Conservation (phyloP, 208 protist genomes). For the Acanthamoeba healyi region DNA sequence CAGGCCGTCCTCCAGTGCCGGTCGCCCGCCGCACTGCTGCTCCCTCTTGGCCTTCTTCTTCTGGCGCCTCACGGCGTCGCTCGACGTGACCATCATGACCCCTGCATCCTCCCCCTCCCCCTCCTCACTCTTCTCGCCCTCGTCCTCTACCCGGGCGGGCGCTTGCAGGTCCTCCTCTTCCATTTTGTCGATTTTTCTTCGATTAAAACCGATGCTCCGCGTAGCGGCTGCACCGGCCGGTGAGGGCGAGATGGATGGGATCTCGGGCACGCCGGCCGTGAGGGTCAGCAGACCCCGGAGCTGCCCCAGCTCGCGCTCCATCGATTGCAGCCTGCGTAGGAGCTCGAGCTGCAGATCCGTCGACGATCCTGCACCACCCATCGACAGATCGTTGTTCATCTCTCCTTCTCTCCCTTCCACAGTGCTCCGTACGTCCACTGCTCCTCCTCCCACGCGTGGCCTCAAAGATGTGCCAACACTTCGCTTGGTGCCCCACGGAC, state of each 20-base stretch:
- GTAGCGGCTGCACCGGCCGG: too few species aligned
- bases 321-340: neutral
- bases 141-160: too few species aligned
- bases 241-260: neutral
- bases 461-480: too few species aligned
- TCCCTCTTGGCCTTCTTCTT: neutral
- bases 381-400: neutral
- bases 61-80: neutral
- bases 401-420: too few species aligned
- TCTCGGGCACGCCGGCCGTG: neutral
- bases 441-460: too few species aligned
- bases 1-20: slow-evolving; percentile 12
- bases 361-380: neutral
- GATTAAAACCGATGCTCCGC: too few species aligned
- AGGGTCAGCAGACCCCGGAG: neutral
- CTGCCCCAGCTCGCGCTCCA: neutral
- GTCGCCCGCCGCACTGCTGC: too few species aligned
- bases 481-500: too few species aligned
- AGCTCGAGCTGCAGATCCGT: neutral
- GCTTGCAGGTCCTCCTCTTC: too few species aligned
- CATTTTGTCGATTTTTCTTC: neutral
- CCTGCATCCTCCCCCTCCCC: too few species aligned
- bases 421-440: too few species aligned
- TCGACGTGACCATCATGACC: neutral
- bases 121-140: too few species aligned